phyloP scores from a whole-genome alignment of 2,329 filamentous ascomycete species.

The Ophiosphaerella narmari region DNA sequence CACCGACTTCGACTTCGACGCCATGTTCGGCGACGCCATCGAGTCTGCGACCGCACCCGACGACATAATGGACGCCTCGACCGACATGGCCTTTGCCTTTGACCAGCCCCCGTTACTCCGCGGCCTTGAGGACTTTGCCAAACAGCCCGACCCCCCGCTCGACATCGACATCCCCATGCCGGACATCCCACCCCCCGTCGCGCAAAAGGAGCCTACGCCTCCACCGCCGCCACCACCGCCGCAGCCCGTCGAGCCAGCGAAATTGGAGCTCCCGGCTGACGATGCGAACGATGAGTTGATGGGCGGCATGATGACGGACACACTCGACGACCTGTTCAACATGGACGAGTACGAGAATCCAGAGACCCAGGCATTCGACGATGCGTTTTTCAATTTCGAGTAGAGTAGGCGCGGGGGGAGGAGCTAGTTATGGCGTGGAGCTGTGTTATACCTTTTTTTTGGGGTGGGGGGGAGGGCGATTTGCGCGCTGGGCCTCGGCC shows the following conservation, averaged over 20 bases:
- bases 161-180: slow-evolving; percentile 41
- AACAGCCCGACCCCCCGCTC: slow-evolving; percentile 19
- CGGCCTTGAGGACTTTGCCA: slow-evolving; percentile 46
- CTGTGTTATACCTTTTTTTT: too few relatives aligned
- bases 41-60: slow-evolving; percentile 23
- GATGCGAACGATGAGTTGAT: slow-evolving; percentile 23
- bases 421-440: too few relatives aligned
- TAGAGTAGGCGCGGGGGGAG: not conserved
- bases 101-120: slow-evolving; percentile 38
- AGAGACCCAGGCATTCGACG: slow-evolving; percentile 44
- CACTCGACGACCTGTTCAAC: slow-evolving; percentile 44
- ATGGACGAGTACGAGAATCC: slow-evolving; percentile 41
- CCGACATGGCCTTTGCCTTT: slow-evolving; percentile 39
- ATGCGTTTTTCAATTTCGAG: slow-evolving; percentile 46
- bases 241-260: slow-evolving; percentile 4
- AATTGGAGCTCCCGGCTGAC: slow-evolving; percentile 1
- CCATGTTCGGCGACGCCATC: slow-evolving; percentile 41
- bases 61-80: slow-evolving; percentile 33
- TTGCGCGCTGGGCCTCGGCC: too few relatives aligned
- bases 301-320: slow-evolving; percentile 36
- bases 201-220: slow-evolving; percentile 3
- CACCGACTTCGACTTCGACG: slow-evolving; percentile 47
- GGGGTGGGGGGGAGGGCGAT: too few relatives aligned
- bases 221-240: slow-evolving; percentile 2
- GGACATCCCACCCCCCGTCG: slow-evolving; percentile 15